Percentiles rank a stretch among this genome's conserved stretches.
phyloP scores from a whole-genome alignment of 495 filamentous ascomycete species.

The Xylaria grammica region DNA sequence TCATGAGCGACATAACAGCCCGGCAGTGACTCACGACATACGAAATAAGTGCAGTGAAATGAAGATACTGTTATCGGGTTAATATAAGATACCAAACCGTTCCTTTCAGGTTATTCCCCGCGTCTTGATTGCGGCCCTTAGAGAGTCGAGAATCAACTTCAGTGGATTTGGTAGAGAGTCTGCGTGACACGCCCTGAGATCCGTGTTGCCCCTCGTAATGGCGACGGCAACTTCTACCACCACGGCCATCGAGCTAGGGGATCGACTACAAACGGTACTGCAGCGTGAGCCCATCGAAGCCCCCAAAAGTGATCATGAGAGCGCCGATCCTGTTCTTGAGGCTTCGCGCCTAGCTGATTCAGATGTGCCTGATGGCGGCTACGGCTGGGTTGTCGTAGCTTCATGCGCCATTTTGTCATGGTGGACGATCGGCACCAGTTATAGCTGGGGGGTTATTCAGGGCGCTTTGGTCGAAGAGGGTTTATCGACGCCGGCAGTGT shows the following conservation, averaged over 20 bases:
- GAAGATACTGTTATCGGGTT: background rate
- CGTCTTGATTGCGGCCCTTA: background rate
- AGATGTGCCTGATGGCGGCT: conserved; percentile 62
- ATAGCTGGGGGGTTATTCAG: conserved; percentile 65
- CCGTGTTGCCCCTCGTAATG: background rate
- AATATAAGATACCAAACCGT: no score
- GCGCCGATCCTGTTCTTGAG: conserved; percentile 51
- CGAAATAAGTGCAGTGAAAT: background rate
- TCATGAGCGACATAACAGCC: background rate
- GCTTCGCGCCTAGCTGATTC: conserved; percentile 55
- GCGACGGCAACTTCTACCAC: conserved; percentile 15
- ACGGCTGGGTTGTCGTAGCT: conserved; percentile 62
- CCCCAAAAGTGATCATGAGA: background rate
- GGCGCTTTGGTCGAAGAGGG: conserved; percentile 55
- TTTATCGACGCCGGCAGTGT: conserved; percentile 51
- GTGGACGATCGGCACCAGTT: conserved; percentile 59
- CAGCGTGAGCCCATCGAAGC: conserved; percentile 13
- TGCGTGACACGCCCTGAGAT: background rate
- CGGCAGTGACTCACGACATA: background rate
- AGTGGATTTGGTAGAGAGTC: background rate
- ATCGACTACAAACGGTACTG: background rate
- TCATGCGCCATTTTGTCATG: conserved; percentile 58
- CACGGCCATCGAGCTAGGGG: conserved; percentile 7
- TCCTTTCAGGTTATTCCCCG: background rate
- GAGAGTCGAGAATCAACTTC: background rate